Base-by-base conservation (phyloP, 129 eudicot genomes). In the Erigeron canadensis region DNA sequence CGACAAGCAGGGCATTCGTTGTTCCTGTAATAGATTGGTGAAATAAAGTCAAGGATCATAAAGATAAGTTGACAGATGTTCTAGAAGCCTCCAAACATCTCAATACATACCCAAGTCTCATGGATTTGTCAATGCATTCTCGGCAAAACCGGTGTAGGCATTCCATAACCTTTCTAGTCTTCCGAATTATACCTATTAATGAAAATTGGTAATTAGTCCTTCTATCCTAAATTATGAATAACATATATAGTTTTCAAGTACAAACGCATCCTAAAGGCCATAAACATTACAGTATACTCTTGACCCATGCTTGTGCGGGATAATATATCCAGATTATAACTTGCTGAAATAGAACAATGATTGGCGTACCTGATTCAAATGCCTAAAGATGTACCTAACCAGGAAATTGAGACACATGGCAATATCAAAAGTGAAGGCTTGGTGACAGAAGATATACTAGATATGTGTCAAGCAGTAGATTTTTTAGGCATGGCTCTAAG, bases 111-210 rank as follows among this genome's bases (percentile, higher is more conserved):
- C 97, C 98, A 67, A 90, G 77, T 66, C 99, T 88, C 96, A 94
- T 89, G 37, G 97, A 87, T 74, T 94, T 94, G 89, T 89, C 97
- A 50, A 94, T 89, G 86, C 99, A 94, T 74, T 90, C 97, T 70
- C 99, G 81, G 84, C 99, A 94, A 80, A 94, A 94, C 23, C 99
- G 95, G 85, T 94, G 99, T 44, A 94, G 85, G 75, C 99, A 94
- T 77, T 87, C 97, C 99, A 94, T 94, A 65, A 94, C 99, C 19
- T 90, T 90, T 79, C 99, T 80, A 37, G 99, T 90, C 88, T 89
- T 94, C 75, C 94, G 81, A 64, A 94, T 94, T 48, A 94, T 86
- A 62, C 97, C 99, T 94, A 74, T 34, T 58, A 48, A 66, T 68
- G 39, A 46, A 67, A 72, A 22, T 12, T 64, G 56, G 34, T 53